phyloP scores from a whole-genome alignment of 2,329 filamentous ascomycete genomes.

The Xylaria sp. region DNA sequence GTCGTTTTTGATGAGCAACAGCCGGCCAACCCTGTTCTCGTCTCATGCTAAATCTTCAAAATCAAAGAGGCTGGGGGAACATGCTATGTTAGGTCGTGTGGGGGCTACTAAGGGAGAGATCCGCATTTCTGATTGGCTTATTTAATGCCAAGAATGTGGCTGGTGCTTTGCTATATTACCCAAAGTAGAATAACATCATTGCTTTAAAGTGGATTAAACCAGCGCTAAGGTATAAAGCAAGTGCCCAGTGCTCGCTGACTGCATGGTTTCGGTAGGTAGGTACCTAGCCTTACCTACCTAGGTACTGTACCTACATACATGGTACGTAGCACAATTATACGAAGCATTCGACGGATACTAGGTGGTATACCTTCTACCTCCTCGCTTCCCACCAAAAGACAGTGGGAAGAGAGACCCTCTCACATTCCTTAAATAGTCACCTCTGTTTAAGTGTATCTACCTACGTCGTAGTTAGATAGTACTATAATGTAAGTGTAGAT shows the following conservation, averaged over 20 bases:
- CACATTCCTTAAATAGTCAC: too few relatives aligned
- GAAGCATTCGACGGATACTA: background rate
- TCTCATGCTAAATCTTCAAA: slow-evolving; percentile 33
- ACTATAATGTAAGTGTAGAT: too few relatives aligned
- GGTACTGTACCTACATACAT: background rate
- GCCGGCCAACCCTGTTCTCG: slow-evolving; percentile 38
- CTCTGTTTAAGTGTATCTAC: too few relatives aligned
- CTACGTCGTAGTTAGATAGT: too few relatives aligned
- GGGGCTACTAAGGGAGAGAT: background rate
- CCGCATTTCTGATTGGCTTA: slow-evolving; percentile 23
- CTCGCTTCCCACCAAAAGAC: too few relatives aligned
- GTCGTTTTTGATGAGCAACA: slow-evolving; percentile 37
- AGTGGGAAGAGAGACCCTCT: too few relatives aligned
- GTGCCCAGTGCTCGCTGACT: too few relatives aligned
- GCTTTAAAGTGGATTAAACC: slow-evolving; percentile 18
- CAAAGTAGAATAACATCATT: slow-evolving; percentile 26
- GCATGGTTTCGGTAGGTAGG: too few relatives aligned
- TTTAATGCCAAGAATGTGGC: slow-evolving; percentile 34
- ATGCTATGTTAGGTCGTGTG: slow-evolving; percentile 14
- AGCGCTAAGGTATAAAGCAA: background rate
- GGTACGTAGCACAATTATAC: background rate
- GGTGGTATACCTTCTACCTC: background rate
- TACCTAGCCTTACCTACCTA: slow-evolving; percentile 8
- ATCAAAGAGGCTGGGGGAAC: slow-evolving; percentile 39
- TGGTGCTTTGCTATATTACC: slow-evolving; percentile 31